Percentiles rank a stretch among this genome's conserved stretches.
Conservation (phyloP, 352 stramenopile species). For the Phytophthora rubi region DNA sequence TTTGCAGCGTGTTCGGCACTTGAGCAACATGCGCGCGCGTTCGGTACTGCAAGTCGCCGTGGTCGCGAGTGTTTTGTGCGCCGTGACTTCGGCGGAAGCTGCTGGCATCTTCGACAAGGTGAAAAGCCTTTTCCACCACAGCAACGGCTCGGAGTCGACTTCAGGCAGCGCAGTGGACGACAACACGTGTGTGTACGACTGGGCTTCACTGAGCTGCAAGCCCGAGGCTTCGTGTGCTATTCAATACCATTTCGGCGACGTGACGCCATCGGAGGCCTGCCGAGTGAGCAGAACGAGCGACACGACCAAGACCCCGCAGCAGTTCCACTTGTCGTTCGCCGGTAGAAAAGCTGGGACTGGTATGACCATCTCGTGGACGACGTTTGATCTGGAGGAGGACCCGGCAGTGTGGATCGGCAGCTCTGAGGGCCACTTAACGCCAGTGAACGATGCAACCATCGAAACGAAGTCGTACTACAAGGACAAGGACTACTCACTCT, state of each 20-base stretch:
- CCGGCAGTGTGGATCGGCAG: slow-evolving; percentile 47
- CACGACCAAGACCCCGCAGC: slow-evolving; percentile 41
- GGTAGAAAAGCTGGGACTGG: slow-evolving; percentile 41
- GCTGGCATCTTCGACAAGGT: slow-evolving; percentile 26
- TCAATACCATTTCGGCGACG: slow-evolving; percentile 45
- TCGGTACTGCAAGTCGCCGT: neutral
- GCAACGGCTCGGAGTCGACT: neutral
- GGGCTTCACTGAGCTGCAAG: slow-evolving; percentile 32
- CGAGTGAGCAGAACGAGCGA: slow-evolving; percentile 38
- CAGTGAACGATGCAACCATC: slow-evolving; percentile 21
- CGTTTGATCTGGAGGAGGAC: slow-evolving; percentile 31
- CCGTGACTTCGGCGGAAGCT: neutral
- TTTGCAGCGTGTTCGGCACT: neutral
- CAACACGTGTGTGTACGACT: slow-evolving; percentile 36
- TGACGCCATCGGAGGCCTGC: slow-evolving; percentile 47
- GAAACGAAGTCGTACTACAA: slow-evolving; percentile 47
- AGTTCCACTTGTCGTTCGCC: slow-evolving; percentile 54
- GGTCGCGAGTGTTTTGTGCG: neutral
- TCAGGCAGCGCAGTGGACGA: slow-evolving; percentile 33
- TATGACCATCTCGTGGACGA: slow-evolving; percentile 56
- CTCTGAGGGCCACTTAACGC: neutral
- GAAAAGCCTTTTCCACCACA: slow-evolving; percentile 14
- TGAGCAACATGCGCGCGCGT: slow-evolving; percentile 3
- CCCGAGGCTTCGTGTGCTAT: slow-evolving; percentile 37
- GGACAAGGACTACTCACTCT: slow-evolving; percentile 50